phyloP scores from a whole-genome alignment of 164 flowering plant species.

The Amborella trichopoda region DNA sequence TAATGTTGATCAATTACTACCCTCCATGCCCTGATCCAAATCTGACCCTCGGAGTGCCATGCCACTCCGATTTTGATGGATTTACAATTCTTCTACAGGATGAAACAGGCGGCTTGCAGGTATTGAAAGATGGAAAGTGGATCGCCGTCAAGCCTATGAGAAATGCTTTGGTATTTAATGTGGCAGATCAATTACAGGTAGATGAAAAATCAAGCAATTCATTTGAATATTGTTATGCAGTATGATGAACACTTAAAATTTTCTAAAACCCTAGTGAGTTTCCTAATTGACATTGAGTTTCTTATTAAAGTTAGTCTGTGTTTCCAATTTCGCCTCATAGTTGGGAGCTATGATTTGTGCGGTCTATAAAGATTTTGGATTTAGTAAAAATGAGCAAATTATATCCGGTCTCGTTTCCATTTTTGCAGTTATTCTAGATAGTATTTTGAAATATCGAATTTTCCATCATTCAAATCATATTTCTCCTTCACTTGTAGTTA shows the following conservation, averaged over 20 bases:
- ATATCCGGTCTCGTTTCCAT: background rate
- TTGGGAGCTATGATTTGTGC: background rate
- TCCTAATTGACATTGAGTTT: no score
- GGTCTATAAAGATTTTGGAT: background rate
- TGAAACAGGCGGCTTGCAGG: background rate
- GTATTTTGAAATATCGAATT: no score
- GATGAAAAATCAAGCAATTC: background rate
- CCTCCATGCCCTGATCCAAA: background rate
- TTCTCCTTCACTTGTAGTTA: no score
- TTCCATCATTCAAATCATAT: no score
- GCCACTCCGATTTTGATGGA: background rate
- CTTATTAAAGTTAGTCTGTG: no score
- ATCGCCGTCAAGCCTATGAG: background rate
- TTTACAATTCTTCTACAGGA: background rate
- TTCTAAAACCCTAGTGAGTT: no score
- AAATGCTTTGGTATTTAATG: constrained; percentile 1
- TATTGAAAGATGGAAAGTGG: background rate
- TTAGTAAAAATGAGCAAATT: background rate
- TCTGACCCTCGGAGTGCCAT: background rate
- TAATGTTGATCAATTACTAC: background rate
- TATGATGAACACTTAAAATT: no score
- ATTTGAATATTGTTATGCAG: no score
- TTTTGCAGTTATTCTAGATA: no score
- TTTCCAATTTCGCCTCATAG: background rate
- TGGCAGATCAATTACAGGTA: constrained; percentile 5